A percentile compares a stretch with the other conserved stretches of the same genome.
These are phyloP conservation scores for Gleditsia sinensis DNA, from an alignment of 306 rosid genomes.

Conservation along the genomic window DNA sequence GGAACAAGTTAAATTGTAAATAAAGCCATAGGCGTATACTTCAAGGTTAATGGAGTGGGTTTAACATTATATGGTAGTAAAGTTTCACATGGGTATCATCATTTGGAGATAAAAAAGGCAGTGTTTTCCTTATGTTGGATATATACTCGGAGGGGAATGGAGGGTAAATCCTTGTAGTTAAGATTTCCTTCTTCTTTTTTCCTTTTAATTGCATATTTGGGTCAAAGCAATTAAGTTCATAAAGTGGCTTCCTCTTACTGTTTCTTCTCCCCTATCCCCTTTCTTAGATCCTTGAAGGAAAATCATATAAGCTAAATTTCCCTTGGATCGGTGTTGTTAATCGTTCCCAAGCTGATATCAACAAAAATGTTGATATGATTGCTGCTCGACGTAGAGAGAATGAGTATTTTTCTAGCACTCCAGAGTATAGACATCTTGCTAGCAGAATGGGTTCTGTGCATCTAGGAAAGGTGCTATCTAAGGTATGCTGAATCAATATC, in stretches of 20 bases:
- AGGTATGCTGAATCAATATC: slow-evolving; percentile 53
- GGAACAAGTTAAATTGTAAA: not conserved
- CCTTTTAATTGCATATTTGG: not conserved
- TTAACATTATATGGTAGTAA: slow-evolving; percentile 10
- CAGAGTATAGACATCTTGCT: slow-evolving; percentile 93
- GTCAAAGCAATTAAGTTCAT: slow-evolving; percentile 9
- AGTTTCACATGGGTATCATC: not conserved
- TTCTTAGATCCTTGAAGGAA: slow-evolving; percentile 66
- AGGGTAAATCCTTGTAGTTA: slow-evolving; percentile 25
- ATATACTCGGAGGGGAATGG: slow-evolving; percentile 1
- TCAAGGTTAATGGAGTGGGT: not conserved
- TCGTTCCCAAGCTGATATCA: slow-evolving; percentile 96
- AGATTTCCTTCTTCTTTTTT: slow-evolving; percentile 13
- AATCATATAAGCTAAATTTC: slow-evolving; percentile 74
- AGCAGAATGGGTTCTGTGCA: slow-evolving; percentile 97
- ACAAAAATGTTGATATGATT: slow-evolving; percentile 99
- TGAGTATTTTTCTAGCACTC: slow-evolving; percentile 74
- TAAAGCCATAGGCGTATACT: not conserved
- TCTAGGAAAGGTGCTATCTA: slow-evolving; percentile 90
- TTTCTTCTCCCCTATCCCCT: slow-evolving; percentile 12
- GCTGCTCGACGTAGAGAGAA: slow-evolving; percentile 97
- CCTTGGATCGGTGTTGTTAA: slow-evolving; percentile 99
- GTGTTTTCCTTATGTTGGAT: slow-evolving; percentile 19
- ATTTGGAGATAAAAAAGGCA: slow-evolving; percentile 20
- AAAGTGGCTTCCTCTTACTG: slow-evolving; percentile 6